Conservation (phyloP, 257 asterid species). For the Anisodus acutangulus region DNA sequence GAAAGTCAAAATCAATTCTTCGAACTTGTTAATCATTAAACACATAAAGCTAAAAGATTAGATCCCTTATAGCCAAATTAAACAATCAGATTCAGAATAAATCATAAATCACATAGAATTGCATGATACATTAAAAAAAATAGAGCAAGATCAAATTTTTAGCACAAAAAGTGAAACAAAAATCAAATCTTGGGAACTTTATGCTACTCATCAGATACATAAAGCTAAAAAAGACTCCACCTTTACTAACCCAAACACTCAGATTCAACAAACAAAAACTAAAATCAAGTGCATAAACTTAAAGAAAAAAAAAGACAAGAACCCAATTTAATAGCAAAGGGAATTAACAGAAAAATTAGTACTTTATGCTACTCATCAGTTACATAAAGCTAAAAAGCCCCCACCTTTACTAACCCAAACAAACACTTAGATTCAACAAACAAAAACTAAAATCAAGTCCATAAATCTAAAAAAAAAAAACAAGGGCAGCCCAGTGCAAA, state of each 20-base stretch:
- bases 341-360: not conserved
- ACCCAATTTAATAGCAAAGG: conserved; percentile 16
- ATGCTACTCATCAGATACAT: conserved; percentile 55
- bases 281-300: conserved; percentile 11
- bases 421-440: not conserved
- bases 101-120: not conserved
- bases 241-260: not conserved
- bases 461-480: not conserved
- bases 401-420: not conserved
- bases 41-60: not conserved
- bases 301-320: not conserved
- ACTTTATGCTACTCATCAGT: conserved; percentile 54
- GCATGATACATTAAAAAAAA: not conserved
- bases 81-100: conserved; percentile 11
- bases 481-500: not conserved
- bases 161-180: not conserved
- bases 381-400: not conserved
- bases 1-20: not conserved
- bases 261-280: not conserved
- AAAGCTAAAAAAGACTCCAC: too few species aligned
- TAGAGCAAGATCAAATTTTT: not conserved
- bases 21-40: not conserved
- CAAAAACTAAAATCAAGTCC: not conserved
- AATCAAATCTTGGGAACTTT: not conserved
- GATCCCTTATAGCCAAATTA: not conserved